Evolutionary conservation across 176 grass and related monocot genomes (phyloP).

Genomic region (Eleusine indica): DNA sequence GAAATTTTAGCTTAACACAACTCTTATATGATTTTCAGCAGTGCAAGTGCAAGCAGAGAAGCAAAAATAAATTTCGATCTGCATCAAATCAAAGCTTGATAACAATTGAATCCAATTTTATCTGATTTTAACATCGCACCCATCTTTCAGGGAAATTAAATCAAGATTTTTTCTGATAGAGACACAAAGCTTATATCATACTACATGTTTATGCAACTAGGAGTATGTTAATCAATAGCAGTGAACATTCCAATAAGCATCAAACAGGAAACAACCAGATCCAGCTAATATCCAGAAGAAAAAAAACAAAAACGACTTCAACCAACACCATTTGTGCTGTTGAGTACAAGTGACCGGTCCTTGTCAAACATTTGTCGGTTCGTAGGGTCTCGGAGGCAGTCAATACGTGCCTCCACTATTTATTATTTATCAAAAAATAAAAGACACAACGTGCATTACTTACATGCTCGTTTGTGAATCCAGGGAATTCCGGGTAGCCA

Average conservation of each 20-base stretch:
- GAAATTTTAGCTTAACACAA: not conserved
- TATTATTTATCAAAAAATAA: not conserved
- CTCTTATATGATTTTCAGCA: not conserved
- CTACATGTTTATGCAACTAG: not conserved
- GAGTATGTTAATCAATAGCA: not conserved
- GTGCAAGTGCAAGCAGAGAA: not conserved
- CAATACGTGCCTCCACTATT: not conserved
- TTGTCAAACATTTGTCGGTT: not conserved
- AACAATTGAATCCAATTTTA: not conserved
- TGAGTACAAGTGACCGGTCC: not conserved
- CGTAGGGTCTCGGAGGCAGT: no score
- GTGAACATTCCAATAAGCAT: not conserved
- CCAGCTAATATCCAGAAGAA: not conserved
- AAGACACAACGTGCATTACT: not conserved
- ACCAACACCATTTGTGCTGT: not conserved
- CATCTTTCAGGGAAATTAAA: not conserved
- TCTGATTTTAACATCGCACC: not conserved
- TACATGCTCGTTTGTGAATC: not conserved
- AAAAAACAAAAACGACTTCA: not conserved
- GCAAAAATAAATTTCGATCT: not conserved
- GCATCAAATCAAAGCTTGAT: not conserved
- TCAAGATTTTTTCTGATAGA: not conserved
- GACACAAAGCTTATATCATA: not conserved
- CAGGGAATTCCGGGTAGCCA: not conserved
- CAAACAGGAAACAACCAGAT: not conserved